These are phyloP conservation scores for Glonium stellatum DNA, from an alignment of 495 filamentous ascomycete species.

Conservation along the genomic window DNA sequence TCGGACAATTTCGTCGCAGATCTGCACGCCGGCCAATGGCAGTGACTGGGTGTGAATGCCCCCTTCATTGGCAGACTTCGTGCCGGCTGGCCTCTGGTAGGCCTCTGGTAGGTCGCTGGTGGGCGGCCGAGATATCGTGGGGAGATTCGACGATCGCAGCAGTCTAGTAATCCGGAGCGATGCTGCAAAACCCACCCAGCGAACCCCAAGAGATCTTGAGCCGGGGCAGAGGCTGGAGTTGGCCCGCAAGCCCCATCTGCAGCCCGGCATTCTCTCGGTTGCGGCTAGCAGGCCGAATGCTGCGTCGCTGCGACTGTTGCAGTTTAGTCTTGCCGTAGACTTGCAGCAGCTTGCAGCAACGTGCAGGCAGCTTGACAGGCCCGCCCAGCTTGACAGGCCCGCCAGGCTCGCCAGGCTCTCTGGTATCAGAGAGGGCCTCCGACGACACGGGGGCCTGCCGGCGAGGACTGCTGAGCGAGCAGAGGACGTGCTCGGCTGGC, in stretches of 20 bases:
- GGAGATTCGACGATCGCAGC: background rate
- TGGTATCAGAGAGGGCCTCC: no score
- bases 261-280: background rate
- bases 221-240: background rate
- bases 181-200: background rate
- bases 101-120: background rate
- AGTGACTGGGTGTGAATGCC: background rate
- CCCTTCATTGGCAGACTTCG: background rate
- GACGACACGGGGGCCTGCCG: no score
- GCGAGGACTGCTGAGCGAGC: no score
- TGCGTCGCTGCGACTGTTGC: background rate
- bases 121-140: background rate
- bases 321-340: background rate
- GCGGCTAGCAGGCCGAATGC: background rate
- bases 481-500: no score
- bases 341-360: background rate
- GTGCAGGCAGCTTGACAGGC: background rate
- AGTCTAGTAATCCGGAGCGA: background rate
- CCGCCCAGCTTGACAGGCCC: no score
- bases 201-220: background rate
- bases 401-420: no score
- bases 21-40: background rate
- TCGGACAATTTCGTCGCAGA: background rate
- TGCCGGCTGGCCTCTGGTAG: background rate
- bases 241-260: slow-evolving; percentile 3